phyloP scores from a whole-genome alignment of 2,329 filamentous ascomycete genomes.

The Clarireedia sp. region DNA sequence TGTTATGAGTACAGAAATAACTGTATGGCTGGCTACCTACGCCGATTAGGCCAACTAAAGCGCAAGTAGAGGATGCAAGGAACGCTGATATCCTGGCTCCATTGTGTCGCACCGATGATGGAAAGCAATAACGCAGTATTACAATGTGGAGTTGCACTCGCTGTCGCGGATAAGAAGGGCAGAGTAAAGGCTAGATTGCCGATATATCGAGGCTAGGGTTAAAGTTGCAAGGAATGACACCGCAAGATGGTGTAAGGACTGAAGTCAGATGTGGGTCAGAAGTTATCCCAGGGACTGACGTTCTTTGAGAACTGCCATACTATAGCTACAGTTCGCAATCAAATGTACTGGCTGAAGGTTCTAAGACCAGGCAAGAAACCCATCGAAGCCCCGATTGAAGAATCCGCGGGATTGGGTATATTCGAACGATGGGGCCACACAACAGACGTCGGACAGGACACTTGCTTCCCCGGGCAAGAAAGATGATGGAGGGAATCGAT shows the following conservation, averaged over 20 bases:
- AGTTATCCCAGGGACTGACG: too few relatives aligned
- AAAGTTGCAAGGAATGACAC: too few relatives aligned
- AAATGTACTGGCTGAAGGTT: too few relatives aligned
- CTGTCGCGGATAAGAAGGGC: not conserved
- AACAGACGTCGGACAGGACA: not conserved
- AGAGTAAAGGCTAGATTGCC: not conserved
- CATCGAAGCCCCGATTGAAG: too few relatives aligned
- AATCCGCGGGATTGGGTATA: not conserved
- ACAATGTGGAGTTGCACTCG: too few relatives aligned
- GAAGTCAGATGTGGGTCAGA: too few relatives aligned
- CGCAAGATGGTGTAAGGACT: too few relatives aligned
- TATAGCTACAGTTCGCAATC: too few relatives aligned
- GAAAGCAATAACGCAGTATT: not conserved
- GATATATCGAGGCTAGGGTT: too few relatives aligned
- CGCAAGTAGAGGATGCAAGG: not conserved
- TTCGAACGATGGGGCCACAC: not conserved
- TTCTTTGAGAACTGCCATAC: too few relatives aligned
- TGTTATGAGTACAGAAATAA: not conserved
- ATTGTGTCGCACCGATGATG: not conserved
- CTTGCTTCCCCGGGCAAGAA: constrained; percentile 2
- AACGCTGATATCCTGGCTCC: not conserved
- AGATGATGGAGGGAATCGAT: not conserved
- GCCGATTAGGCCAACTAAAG: not conserved
- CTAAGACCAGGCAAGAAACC: too few relatives aligned
- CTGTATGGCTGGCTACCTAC: too few relatives aligned